Percentiles rank a stretch among this genome's conserved stretches.
phyloP scores from a whole-genome alignment of 2,329 filamentous ascomycete species.

The Aspergillus intermedius region DNA sequence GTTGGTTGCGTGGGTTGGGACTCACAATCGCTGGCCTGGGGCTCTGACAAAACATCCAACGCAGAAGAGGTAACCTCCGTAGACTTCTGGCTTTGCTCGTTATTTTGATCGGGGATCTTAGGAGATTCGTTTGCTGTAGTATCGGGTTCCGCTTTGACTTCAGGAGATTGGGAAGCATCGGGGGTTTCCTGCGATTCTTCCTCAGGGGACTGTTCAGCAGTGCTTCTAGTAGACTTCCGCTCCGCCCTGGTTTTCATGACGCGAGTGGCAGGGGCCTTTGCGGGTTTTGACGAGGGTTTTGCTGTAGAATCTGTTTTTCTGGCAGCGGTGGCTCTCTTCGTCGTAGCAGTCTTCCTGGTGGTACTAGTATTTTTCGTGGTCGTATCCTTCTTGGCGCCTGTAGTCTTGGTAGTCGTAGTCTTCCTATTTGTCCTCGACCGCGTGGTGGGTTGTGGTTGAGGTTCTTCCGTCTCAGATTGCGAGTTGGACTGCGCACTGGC shows the following conservation, averaged over 20 bases:
- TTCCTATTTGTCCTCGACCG: slow-evolving; percentile 13
- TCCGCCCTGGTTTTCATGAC: slow-evolving; percentile 4
- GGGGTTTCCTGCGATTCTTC: slow-evolving; percentile 4
- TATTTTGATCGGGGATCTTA: background rate
- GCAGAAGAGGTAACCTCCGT: background rate
- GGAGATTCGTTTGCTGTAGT: background rate
- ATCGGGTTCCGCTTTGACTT: background rate
- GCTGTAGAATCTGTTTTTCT: background rate
- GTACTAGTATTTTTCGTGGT: slow-evolving; percentile 6
- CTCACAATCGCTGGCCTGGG: slow-evolving; percentile 11
- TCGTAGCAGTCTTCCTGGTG: slow-evolving; percentile 2
- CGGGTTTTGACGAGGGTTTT: background rate
- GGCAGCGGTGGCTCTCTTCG: slow-evolving; percentile 4
- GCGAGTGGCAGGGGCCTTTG: background rate
- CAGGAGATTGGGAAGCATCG: slow-evolving; percentile 1
- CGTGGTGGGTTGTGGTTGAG: slow-evolving; percentile 7
- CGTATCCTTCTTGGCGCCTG: background rate
- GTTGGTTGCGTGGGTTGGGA: background rate
- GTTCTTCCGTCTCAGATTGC: background rate
- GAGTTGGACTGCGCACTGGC: background rate
- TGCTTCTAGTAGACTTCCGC: slow-evolving; percentile 11
- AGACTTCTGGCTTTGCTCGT: background rate
- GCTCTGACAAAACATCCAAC: slow-evolving; percentile 7
- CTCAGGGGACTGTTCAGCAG: slow-evolving; percentile 2
- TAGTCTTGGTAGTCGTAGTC: slow-evolving; percentile 1